Base-by-base conservation (phyloP, 768 basidiomycete genomes). In the Chalciporus piperatus region DNA sequence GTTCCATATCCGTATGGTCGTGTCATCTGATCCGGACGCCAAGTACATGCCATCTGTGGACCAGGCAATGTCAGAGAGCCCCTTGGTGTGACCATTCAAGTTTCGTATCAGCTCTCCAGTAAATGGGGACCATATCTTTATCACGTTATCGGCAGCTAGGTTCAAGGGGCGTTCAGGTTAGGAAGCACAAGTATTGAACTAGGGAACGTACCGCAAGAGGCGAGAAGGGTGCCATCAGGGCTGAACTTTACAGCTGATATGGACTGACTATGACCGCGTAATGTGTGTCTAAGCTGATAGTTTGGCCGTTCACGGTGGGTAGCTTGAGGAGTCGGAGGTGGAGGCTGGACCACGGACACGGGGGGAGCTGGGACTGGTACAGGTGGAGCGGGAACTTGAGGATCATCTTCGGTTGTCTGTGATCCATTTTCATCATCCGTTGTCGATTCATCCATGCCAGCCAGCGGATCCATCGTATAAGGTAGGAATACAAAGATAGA, bases 161-260 rank as follows among this genome's bases (percentile, higher is more conserved):
- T n/a, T 16, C 5, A 47, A 9, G n/a, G 20, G 8, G 8, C 3
- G 20, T 50, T 3, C 16, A 33, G 37, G 28, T 23, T 40, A 17
- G 37, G 40, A 41, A n/a, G 23, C 11, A 23, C 10, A 43, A 50
- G 51, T 54, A 16, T 19, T 5, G 23, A n/a, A 30, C 40, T 40
- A 45, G 8, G 17, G 28, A 28, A 74, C 86, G 51, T 64, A 95
- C 94, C 85, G 59, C 87, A 90, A n/a, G 92, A 92, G 16, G 92
- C 92, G 19, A 97, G 74, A 14, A 86, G 70, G 19, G 80, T 80
- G 10, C 95, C 95, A 64, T 96, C 89, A 0, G 89, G 88, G 61
- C 92, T 92, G 68, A 97, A 98, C 67, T 91, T 92, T 54, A 95
- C 85, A 17, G 92, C 84, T 25, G 93, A 93, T 47, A 97, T 85